phyloP scores from a whole-genome alignment of 768 basidiomycete species.

The Phylloporus arenicola region DNA sequence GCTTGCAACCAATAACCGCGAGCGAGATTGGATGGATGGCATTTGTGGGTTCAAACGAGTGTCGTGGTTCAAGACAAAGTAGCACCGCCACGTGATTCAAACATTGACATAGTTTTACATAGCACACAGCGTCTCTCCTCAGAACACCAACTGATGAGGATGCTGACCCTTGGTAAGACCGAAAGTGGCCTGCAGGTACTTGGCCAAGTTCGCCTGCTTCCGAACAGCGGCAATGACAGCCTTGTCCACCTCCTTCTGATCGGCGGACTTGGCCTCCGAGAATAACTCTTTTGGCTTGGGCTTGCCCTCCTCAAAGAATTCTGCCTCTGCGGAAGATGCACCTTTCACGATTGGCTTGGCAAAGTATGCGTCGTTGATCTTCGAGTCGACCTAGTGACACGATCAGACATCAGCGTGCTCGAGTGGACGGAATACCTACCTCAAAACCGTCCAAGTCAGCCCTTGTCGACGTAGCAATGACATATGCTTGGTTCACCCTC shows the following conservation, averaged over 20 bases:
- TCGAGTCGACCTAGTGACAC: conserved; percentile 64
- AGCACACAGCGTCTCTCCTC: conserved; percentile 24
- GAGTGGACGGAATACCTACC: conserved; percentile 42
- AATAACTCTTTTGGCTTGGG: conserved; percentile 84
- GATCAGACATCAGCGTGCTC: conserved; percentile 1
- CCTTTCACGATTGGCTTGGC: conserved; percentile 69
- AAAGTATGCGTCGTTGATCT: conserved; percentile 94
- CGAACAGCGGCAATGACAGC: conserved; percentile 78
- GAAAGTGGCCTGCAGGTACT: conserved; percentile 91
- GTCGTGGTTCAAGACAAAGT: neutral
- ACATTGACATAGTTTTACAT: conserved; percentile 20
- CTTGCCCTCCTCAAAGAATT: conserved; percentile 95
- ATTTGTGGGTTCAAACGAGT: neutral
- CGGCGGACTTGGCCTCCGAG: conserved; percentile 80
- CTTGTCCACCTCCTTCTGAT: conserved; percentile 87
- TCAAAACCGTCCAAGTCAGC: conserved; percentile 71
- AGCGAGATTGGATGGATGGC: neutral
- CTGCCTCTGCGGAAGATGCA: conserved; percentile 81
- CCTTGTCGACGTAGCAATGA: conserved; percentile 96
- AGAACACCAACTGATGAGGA: conserved; percentile 94
- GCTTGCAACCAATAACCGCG: conserved; percentile 9
- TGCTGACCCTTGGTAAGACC: conserved; percentile 96
- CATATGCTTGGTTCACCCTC: conserved; percentile 98
- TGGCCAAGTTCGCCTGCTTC: conserved; percentile 84
- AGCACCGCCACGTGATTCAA: conserved; percentile 10